phyloP scores from a whole-genome alignment of 2,329 filamentous ascomycete genomes.

The Xylaria digitata region DNA sequence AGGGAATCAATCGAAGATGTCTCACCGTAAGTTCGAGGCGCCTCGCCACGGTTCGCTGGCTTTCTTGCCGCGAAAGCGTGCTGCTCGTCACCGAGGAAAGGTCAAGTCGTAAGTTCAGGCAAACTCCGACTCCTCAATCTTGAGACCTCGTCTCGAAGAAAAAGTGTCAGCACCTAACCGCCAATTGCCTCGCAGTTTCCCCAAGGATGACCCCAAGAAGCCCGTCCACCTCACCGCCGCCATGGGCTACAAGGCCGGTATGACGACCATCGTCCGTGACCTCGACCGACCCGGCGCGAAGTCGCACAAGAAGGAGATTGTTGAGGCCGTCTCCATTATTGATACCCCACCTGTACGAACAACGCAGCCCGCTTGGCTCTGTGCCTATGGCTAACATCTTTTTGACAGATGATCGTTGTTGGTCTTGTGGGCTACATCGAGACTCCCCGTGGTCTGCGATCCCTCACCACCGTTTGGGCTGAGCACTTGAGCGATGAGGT shows the following conservation, averaged over 20 bases:
- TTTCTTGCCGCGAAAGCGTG: constrained; percentile 90
- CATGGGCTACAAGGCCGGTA: constrained; percentile 99
- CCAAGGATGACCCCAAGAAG: constrained; percentile 99
- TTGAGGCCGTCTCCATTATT: constrained; percentile 88
- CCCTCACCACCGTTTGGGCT: constrained; percentile 99
- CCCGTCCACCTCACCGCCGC: constrained; percentile 97
- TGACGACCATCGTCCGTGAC: constrained; percentile 99
- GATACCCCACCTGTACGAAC: constrained; percentile 95
- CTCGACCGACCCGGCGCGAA: constrained; percentile 99
- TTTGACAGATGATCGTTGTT: constrained; percentile 94
- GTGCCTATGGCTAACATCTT: constrained; percentile 77
- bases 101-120: constrained; percentile 87
- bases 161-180: constrained; percentile 38
- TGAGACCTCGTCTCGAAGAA: constrained; percentile 29
- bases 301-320: constrained; percentile 99
- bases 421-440: constrained; percentile 99
- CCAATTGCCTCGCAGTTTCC: constrained; percentile 74
- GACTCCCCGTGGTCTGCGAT: constrained; percentile 98
- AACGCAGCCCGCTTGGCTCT: constrained; percentile 84
- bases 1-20: constrained; percentile 54
- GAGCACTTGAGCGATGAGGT: constrained; percentile 99
- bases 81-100: constrained; percentile 93
- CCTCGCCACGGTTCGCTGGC: constrained; percentile 95
- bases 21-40: constrained; percentile 77
- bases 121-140: constrained; percentile 36